A percentile compares a stretch with the other conserved stretches of the same genome.
Conservation (phyloP, 78 protist genomes). For the Polysphondylium violaceum region DNA sequence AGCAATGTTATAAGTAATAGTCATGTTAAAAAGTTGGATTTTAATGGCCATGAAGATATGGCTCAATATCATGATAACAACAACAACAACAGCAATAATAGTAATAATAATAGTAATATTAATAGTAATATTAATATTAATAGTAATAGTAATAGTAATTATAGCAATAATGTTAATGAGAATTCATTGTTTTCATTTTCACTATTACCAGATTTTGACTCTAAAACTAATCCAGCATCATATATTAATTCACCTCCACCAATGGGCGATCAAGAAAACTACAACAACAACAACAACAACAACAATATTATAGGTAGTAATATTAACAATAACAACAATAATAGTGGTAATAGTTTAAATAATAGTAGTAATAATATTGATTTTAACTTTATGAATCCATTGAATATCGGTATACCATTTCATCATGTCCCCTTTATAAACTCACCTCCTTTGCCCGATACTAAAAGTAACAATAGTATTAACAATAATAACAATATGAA, state of each 20-base stretch:
- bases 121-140: not conserved
- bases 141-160: not conserved
- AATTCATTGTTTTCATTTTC: not conserved
- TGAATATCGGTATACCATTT: not conserved
- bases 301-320: not conserved
- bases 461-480: not conserved
- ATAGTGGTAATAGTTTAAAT: not conserved
- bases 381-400: not conserved
- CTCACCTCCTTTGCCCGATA: no score
- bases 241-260: not conserved
- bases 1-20: not conserved
- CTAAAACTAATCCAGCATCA: not conserved
- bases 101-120: not conserved
- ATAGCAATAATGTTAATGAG: not conserved
- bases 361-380: not conserved
- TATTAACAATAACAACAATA: slow-evolving; percentile 12
- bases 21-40: no score
- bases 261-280: not conserved
- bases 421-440: no score
- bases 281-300: slow-evolving; percentile 12
- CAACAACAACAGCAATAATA: slow-evolving; percentile 10
- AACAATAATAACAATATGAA: not conserved
- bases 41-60: no score
- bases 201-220: not conserved
- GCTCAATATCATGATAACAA: no score